Percentiles rank a stretch among this genome's conserved stretches.
Conservation (phyloP, 2,329 filamentous ascomycete genomes). For the Fusarium sulawesiense region DNA sequence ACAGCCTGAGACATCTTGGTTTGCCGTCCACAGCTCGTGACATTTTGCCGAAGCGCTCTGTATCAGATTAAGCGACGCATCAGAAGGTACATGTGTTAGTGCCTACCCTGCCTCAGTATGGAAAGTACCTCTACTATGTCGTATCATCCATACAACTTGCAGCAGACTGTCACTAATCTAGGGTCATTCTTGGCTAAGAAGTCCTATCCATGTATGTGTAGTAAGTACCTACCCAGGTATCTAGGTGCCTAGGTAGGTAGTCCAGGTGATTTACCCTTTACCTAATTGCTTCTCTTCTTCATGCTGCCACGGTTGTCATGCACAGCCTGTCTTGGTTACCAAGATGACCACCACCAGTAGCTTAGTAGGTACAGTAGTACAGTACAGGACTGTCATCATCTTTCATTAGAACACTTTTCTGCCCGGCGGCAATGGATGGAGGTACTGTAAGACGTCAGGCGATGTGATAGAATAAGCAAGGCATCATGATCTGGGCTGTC, state of each 20-base stretch:
- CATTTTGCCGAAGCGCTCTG: slow-evolving; percentile 26
- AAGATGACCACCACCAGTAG: neutral
- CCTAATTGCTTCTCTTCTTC: slow-evolving; percentile 1
- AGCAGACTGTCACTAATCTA: slow-evolving; percentile 4
- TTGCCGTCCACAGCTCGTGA: neutral
- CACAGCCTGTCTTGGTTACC: slow-evolving; percentile 15
- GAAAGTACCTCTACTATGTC: neutral
- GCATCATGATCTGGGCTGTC: slow-evolving; percentile 2
- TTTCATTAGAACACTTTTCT: neutral
- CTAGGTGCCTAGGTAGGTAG: no score
- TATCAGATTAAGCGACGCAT: slow-evolving; percentile 30
- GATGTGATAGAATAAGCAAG: slow-evolving; percentile 17
- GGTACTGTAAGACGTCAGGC: slow-evolving; percentile 10
- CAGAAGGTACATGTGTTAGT: neutral
- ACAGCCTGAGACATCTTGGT: neutral
- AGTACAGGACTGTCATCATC: neutral
- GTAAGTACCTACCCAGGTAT: neutral
- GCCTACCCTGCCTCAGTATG: no score
- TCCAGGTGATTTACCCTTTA: neutral
- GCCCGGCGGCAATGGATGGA: neutral
- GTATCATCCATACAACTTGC: neutral
- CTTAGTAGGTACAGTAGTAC: neutral
- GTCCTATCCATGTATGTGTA: neutral
- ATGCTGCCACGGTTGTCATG: neutral
- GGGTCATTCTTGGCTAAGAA: slow-evolving; percentile 6